These are phyloP conservation scores for Apiospora koreana DNA, from an alignment of 2,329 filamentous ascomycete species.

Conservation along the genomic window DNA sequence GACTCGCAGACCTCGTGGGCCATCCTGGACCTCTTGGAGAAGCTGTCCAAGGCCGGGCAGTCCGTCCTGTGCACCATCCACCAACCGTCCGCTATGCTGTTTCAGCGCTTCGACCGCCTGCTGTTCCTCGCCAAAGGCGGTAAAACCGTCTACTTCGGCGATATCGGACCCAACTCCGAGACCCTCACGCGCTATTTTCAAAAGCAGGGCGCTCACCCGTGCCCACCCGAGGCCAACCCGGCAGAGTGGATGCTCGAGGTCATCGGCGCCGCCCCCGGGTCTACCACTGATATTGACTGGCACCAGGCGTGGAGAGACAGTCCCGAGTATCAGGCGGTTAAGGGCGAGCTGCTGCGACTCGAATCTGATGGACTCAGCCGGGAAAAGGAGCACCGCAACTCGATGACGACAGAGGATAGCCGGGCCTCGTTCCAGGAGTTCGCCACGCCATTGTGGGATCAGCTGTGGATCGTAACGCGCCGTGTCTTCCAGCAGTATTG, in stretches of 20 bases:
- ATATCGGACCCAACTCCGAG: constrained; percentile 50
- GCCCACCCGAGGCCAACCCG: constrained; percentile 57
- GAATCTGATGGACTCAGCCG: background rate
- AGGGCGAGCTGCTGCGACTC: constrained; percentile 17
- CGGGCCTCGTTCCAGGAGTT: constrained; percentile 59
- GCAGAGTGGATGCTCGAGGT: constrained; percentile 64
- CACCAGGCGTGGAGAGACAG: constrained; percentile 50
- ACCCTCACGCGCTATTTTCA: constrained; percentile 58
- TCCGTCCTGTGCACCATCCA: constrained; percentile 46
- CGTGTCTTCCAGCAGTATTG: constrained; percentile 84
- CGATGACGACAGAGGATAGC: constrained; percentile 13
- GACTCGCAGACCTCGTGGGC: constrained; percentile 75
- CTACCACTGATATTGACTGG: constrained; percentile 39
- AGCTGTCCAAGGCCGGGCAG: constrained; percentile 49
- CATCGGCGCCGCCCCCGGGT: constrained; percentile 42
- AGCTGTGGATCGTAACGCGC: constrained; percentile 64
- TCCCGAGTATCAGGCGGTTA: constrained; percentile 40
- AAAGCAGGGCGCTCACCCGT: constrained; percentile 53
- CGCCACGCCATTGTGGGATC: constrained; percentile 69
- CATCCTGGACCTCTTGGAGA: constrained; percentile 68
- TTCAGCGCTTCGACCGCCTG: constrained; percentile 50
- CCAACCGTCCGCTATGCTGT: constrained; percentile 42
- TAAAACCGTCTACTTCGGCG: constrained; percentile 58
- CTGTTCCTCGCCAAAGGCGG: constrained; percentile 55
- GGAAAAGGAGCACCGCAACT: background rate